Percentiles rank a stretch among this genome's conserved stretches.
phyloP scores from a whole-genome alignment of 2,329 filamentous ascomycete genomes.

The Pestalotiopsis sp. region DNA sequence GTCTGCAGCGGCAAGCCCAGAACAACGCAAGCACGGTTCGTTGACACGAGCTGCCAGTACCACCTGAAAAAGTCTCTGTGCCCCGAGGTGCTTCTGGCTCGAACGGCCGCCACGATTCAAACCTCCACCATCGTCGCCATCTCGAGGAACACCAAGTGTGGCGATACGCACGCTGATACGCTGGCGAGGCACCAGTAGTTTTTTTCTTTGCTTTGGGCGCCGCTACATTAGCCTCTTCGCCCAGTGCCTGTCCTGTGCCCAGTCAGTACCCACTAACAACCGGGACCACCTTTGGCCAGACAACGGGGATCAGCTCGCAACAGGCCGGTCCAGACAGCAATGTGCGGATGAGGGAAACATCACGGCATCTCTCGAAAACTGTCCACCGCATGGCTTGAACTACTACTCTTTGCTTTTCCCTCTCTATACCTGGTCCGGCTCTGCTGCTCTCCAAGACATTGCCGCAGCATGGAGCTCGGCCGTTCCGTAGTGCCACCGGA shows the following conservation, averaged over 20 bases:
- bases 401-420: background rate
- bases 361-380: background rate
- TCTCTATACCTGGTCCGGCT: background rate
- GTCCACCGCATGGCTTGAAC: background rate
- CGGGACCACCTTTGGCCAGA: background rate
- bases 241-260: background rate
- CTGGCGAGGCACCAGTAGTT: background rate
- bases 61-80: background rate
- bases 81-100: background rate
- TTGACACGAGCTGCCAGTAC: background rate
- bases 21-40: background rate
- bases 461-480: slow-evolving; percentile 9
- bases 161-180: background rate
- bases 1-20: background rate
- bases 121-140: background rate
- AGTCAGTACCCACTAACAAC: background rate
- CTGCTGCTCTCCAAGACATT: background rate
- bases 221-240: background rate
- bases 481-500: slow-evolving; percentile 10
- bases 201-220: background rate
- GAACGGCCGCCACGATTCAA: background rate
- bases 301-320: background rate
- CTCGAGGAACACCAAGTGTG: background rate
- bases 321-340: background rate
- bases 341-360: background rate